These are phyloP conservation scores for Leccinum variabile DNA, from an alignment of 1,284 basidiomycete species.

Conservation along the genomic window DNA sequence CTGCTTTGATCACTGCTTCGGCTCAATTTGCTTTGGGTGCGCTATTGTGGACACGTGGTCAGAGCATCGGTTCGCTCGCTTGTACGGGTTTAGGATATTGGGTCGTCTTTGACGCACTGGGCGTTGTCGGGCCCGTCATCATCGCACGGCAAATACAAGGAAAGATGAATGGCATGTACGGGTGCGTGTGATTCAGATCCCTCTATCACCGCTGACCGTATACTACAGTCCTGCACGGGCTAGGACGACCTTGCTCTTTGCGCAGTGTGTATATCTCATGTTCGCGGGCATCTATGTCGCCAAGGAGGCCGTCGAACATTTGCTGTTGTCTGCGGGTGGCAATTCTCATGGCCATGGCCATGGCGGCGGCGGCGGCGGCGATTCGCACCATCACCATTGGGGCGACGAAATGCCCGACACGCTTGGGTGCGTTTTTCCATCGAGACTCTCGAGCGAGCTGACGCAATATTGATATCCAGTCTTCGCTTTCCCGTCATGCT, in stretches of 20 bases:
- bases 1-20: conserved; percentile 33
- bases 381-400: conserved; percentile 65
- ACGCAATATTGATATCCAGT: conserved; percentile 36
- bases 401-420: conserved; percentile 44
- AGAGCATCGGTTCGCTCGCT: conserved; percentile 83
- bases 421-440: conserved; percentile 39
- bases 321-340: conserved; percentile 60
- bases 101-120: conserved; percentile 92
- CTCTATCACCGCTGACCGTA: neutral
- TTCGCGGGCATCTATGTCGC: conserved; percentile 92
- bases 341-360: conserved; percentile 31
- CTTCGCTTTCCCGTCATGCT: conserved; percentile 71
- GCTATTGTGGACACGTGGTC: conserved; percentile 88
- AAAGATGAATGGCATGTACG: conserved; percentile 27
- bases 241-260: conserved; percentile 80
- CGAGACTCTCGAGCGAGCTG: conserved; percentile 5
- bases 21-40: conserved; percentile 63
- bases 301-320: conserved; percentile 89
- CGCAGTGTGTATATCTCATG: conserved; percentile 86
- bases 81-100: conserved; percentile 94
- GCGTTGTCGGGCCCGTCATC: conserved; percentile 54
- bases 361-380: conserved; percentile 6
- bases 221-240: conserved; percentile 65
- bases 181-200: conserved; percentile 19
- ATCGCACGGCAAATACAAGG: conserved; percentile 31